Evolutionary conservation across 768 basidiomycete species (phyloP).

Genomic region (Xerocomellus intermedius): DNA sequence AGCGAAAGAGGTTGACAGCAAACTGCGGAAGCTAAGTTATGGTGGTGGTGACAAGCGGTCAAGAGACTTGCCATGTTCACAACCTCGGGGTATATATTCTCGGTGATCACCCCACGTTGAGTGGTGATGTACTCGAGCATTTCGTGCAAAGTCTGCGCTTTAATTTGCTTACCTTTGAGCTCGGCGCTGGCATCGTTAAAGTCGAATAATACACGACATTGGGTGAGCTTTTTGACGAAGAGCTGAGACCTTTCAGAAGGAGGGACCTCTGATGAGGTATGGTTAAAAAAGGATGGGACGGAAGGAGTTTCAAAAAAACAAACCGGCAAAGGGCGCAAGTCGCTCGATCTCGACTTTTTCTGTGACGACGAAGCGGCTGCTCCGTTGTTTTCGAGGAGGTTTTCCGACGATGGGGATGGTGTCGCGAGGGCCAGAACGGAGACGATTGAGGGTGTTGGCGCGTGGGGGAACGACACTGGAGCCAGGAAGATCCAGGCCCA

Average conservation of each 20-base stretch:
- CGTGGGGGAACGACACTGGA: slow-evolving; percentile 59
- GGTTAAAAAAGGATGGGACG: slow-evolving; percentile 4
- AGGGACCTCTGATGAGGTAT: slow-evolving; percentile 66
- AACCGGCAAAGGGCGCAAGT: slow-evolving; percentile 86
- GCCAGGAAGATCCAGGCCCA: slow-evolving; percentile 45
- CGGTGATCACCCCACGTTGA: slow-evolving; percentile 93
- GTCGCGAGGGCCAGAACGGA: slow-evolving; percentile 86
- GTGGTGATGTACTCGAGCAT: slow-evolving; percentile 99
- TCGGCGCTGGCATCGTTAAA: slow-evolving; percentile 98
- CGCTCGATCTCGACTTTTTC: slow-evolving; percentile 97
- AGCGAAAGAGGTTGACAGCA: slow-evolving; percentile 96
- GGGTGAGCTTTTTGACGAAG: slow-evolving; percentile 92
- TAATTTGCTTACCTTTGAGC: slow-evolving; percentile 96
- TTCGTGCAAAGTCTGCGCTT: slow-evolving; percentile 95
- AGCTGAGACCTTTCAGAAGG: slow-evolving; percentile 84
- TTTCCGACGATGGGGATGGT: slow-evolving; percentile 96
- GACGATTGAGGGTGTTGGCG: slow-evolving; percentile 65
- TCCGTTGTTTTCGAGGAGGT: slow-evolving; percentile 95
- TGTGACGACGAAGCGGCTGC: slow-evolving; percentile 92
- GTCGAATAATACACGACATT: slow-evolving; percentile 96
- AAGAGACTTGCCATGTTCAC: slow-evolving; percentile 81
- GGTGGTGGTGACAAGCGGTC: not conserved
- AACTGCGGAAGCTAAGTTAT: slow-evolving; percentile 55
- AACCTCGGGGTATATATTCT: slow-evolving; percentile 97
- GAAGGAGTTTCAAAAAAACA: slow-evolving; percentile 5